Evolutionary conservation across 1,139 yeast species (phyloP).

Genomic region (Tardiomyces blankii): DNA sequence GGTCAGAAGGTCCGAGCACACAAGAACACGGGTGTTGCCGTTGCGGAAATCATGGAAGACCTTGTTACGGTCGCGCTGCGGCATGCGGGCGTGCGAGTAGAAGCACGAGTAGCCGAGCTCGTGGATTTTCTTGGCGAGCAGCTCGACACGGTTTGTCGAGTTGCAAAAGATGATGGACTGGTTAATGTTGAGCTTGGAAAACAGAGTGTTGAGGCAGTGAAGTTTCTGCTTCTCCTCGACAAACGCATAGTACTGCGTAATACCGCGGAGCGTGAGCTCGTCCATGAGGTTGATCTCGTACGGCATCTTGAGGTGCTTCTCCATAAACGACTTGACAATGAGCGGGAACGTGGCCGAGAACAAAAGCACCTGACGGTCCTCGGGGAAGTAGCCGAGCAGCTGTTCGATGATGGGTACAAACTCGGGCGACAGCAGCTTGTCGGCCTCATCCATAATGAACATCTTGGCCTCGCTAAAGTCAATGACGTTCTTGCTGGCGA

Average conservation of each 20-base stretch:
- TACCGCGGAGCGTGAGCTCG: slow-evolving; percentile 90
- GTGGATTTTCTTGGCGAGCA: slow-evolving; percentile 89
- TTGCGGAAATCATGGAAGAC: slow-evolving; percentile 98
- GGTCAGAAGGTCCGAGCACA: slow-evolving; percentile 90
- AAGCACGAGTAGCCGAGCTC: slow-evolving; percentile 95
- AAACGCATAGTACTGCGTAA: slow-evolving; percentile 93
- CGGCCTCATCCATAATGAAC: slow-evolving; percentile 98
- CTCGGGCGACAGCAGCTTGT: slow-evolving; percentile 87
- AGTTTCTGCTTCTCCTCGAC: slow-evolving; percentile 94
- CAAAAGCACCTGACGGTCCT: slow-evolving; percentile 70
- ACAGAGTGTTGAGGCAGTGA: slow-evolving; percentile 89
- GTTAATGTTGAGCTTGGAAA: slow-evolving; percentile 87
- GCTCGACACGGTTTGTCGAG: slow-evolving; percentile 91
- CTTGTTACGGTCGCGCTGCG: slow-evolving; percentile 93
- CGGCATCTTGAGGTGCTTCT: slow-evolving; percentile 79
- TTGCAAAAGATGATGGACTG: slow-evolving; percentile 96
- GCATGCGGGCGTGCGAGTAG: slow-evolving; percentile 96
- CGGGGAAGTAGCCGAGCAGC: slow-evolving; percentile 72
- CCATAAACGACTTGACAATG: slow-evolving; percentile 89
- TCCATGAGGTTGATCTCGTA: slow-evolving; percentile 97
- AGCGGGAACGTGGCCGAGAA: slow-evolving; percentile 96
- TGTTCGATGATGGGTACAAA: slow-evolving; percentile 84
- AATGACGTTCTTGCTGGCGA: slow-evolving; percentile 80
- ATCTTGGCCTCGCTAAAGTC: slow-evolving; percentile 80
- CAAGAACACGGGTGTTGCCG: slow-evolving; percentile 94